A percentile compares a stretch with the other conserved stretches of the same genome.
These are phyloP conservation scores for Diaporthe caulivora DNA, from an alignment of 2,329 filamentous ascomycete genomes.

Conservation along the genomic window DNA sequence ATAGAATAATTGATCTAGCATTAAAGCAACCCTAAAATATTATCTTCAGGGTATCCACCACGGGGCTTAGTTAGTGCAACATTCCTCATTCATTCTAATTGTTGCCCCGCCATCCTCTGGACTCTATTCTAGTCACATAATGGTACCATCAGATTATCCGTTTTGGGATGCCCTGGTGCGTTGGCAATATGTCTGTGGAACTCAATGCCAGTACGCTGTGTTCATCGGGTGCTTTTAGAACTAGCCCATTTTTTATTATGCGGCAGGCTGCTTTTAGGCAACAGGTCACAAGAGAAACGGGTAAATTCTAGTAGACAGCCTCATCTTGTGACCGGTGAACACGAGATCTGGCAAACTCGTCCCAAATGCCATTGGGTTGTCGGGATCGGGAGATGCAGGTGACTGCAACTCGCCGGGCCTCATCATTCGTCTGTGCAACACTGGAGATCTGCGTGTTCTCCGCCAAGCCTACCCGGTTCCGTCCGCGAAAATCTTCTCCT, in stretches of 20 bases:
- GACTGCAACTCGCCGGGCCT: slow-evolving; percentile 9
- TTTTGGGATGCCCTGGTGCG: neutral
- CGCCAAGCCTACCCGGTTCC: neutral
- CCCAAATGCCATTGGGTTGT: neutral
- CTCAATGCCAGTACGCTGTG: neutral
- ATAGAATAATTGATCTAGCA: neutral
- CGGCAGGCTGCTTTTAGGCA: neutral
- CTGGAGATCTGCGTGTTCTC: neutral
- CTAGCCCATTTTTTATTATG: neutral
- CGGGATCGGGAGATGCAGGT: neutral
- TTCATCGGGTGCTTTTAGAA: neutral
- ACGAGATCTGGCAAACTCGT: slow-evolving; percentile 20
- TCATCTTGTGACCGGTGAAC: neutral
- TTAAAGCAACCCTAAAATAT: neutral
- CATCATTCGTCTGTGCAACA: neutral
- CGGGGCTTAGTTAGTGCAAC: neutral
- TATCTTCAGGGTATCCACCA: neutral
- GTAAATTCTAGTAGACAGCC: neutral
- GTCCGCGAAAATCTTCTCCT: slow-evolving; percentile 3
- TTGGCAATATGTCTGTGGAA: neutral
- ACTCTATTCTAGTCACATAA: neutral
- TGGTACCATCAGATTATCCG: neutral
- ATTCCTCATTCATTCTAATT: neutral
- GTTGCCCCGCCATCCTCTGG: neutral
- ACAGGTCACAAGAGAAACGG: neutral